Conservation (phyloP, 345 rosid species). For the Brassica incana region DNA sequence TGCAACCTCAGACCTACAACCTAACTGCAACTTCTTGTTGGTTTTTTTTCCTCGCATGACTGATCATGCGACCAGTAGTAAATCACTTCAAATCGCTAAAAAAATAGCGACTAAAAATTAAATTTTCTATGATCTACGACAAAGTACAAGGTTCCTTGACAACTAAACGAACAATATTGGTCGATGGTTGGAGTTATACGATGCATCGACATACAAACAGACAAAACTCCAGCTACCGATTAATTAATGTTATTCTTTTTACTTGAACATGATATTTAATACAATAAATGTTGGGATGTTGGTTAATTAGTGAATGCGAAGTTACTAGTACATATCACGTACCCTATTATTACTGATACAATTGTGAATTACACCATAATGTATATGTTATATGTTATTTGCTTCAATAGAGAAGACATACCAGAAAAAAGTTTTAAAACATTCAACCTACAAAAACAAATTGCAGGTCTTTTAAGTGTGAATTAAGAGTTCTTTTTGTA, state of each 20-base stretch:
- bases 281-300: no score
- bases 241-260: background rate
- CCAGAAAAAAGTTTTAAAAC: background rate
- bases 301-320: no score
- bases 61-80: no score
- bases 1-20: background rate
- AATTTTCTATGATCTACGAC: background rate
- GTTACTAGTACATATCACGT: no score
- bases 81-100: no score
- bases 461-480: background rate
- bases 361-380: background rate
- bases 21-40: background rate
- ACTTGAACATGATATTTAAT: background rate
- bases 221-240: background rate
- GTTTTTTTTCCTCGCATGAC: background rate
- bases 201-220: background rate
- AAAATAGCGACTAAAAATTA: no score
- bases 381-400: background rate
- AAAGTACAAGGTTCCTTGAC: background rate
- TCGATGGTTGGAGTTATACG: background rate
- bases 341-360: background rate
- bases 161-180: background rate
- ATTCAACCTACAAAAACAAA: background rate
- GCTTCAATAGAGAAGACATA: background rate
- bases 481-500: background rate